Conservation (phyloP, 768 basidiomycete species). For the Hypholoma sublateritium region DNA sequence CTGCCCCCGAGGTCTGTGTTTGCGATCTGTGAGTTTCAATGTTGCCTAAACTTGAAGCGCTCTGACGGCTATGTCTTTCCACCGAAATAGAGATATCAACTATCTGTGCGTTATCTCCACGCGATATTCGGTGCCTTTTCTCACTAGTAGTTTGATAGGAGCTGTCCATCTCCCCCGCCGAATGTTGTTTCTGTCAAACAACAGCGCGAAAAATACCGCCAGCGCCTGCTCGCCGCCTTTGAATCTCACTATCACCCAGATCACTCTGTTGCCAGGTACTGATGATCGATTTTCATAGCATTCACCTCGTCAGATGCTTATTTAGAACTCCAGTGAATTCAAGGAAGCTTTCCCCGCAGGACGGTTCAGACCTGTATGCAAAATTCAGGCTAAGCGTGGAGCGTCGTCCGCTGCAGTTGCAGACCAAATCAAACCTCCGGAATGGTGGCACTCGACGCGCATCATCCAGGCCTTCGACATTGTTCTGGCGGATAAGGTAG, state of each 20-base stretch:
- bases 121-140: not conserved
- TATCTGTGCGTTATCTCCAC: conserved; percentile 53
- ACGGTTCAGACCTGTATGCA: conserved; percentile 87
- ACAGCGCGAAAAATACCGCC: conserved; percentile 79
- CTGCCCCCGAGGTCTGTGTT: conserved; percentile 80
- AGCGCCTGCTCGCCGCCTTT: conserved; percentile 72
- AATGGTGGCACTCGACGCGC: conserved; percentile 93
- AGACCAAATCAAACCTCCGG: conserved; percentile 86
- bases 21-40: conserved; percentile 70
- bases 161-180: conserved; percentile 76
- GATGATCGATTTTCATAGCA: conserved; percentile 6
- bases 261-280: conserved; percentile 72
- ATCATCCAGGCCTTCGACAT: conserved; percentile 90
- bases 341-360: conserved; percentile 95
- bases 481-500: conserved; percentile 82
- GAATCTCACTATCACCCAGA: conserved; percentile 90
- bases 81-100: conserved; percentile 64
- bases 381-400: conserved; percentile 83
- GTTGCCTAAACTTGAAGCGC: not conserved
- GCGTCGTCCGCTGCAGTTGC: conserved; percentile 80
- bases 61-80: not conserved
- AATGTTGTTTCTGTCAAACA: conserved; percentile 75
- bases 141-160: conserved; percentile 38
- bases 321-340: conserved; percentile 61
- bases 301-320: not conserved